Evolutionary conservation across 228 moss, liverwort and hornwort genomes (phyloP), one percentile per base, ranked within the genome.

Genomic region (Sphagnum magellanicum): DNA sequence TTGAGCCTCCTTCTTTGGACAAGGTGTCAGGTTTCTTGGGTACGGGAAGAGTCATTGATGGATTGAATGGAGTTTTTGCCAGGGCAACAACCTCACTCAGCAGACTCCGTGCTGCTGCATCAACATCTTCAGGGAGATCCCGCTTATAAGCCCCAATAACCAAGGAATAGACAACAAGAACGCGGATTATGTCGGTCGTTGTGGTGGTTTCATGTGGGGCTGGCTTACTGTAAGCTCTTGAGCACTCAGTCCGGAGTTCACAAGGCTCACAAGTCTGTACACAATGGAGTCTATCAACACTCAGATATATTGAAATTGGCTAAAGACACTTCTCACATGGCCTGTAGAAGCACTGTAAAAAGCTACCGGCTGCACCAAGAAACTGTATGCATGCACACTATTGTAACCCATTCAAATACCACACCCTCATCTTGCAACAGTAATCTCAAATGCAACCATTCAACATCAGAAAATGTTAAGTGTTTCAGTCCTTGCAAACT

Each of bases 191-290:
- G 70, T 98, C 98, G 63, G 87, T 77, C 46, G 94, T 90, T 12
- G 91, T 82, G 51, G 86, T 76, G 51, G 72, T 62, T 49, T 85
- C 80, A 16, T 76, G 69, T 65, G 85, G 79, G 9, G 87, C 73
- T 59, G 92, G 88, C 68, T 90, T 88, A 59, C 90, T 88, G 63
- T 98, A 92, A 75, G 91, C 85, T 71, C 98, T 84, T 69, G 91
- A 89, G 66, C 98, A 98, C 5, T 74, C 71, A 53, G 82, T 71
- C 60, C 98, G 84, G 65, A 92, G 73, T 59, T 78, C 74, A 62
- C 98, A 98, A 57, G 94, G 90, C 72, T 87, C 87, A 83, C 98
- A 98, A 7, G 90, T 72, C 92, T 95, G 79, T 50, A 49, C 32
- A 32, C 32, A 32, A 32, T 32, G 32, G 32, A 32, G 32, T 32